Conservation (phyloP, 2,329 filamentous ascomycete species). For the Rhynchosporium secalis region DNA sequence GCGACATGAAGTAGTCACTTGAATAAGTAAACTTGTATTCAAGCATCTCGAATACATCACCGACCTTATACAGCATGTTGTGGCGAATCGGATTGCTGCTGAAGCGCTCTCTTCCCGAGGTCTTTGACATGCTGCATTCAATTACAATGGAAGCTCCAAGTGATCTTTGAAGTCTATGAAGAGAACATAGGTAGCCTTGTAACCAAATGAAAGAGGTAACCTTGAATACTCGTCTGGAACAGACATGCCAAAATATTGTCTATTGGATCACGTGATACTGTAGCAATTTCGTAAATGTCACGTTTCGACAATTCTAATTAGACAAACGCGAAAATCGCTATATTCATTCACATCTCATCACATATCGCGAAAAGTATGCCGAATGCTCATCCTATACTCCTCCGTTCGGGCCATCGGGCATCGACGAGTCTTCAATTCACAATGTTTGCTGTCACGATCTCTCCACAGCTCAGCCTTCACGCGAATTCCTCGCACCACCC, state of each 20-base stretch:
- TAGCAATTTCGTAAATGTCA: slow-evolving; percentile 4
- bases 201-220: not conserved
- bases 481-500: slow-evolving; percentile 1
- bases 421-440: slow-evolving; percentile 11
- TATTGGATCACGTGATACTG: not conserved
- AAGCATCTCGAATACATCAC: not conserved
- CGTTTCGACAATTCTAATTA: not conserved
- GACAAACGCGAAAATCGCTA: slow-evolving; percentile 4
- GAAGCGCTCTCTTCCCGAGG: too few relatives aligned
- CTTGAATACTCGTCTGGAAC: not conserved
- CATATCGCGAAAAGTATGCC: slow-evolving; percentile 16
- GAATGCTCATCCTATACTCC: slow-evolving; percentile 23
- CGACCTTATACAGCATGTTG: slow-evolving; percentile 4
- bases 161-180: too few relatives aligned
- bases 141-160: too few relatives aligned
- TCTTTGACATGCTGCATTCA: too few relatives aligned
- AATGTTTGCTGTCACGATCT: slow-evolving; percentile 12
- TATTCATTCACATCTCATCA: not conserved
- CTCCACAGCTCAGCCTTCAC: slow-evolving; percentile 8
- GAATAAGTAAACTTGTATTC: not conserved
- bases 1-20: too few relatives aligned
- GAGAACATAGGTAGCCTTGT: not conserved
- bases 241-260: not conserved
- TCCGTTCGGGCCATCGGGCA: slow-evolving; percentile 14
- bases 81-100: slow-evolving; percentile 9